Base-by-base conservation (phyloP, 768 basidiomycete genomes). In the Tricholoma hemisulphureum region DNA sequence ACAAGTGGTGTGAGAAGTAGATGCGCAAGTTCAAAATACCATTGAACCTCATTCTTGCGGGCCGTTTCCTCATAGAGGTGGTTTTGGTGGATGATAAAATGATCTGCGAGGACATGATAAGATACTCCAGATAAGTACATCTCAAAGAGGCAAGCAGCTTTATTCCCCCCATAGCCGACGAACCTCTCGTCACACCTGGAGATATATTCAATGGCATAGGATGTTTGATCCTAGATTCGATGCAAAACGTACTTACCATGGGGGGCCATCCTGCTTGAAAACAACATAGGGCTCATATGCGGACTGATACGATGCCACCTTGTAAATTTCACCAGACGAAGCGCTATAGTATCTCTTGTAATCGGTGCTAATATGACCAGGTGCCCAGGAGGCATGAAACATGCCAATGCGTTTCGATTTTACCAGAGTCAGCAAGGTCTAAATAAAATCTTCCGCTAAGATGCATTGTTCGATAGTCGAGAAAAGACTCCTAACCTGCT, bases 241-340 rank as follows among this genome's bases (percentile, higher is more conserved):
- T 28, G 26, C 18, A 49, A 20, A 11, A n/a, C n/a, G n/a, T n/a
- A 64, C 77, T 34, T 61, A 89, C 90, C 91, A 93, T 21, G 89
- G 88, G 4, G 88, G 81, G 2, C 83, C 83, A 61, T 89, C 80
- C 61, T 86, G 89, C 72, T 82, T 88, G 67, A 91, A 88, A 48
- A 95, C 84, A 41, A 93, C 80, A 65, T 95, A 95, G 14, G 93
- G 93, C 65, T 95, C 93, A 67, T 95, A 95, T 3, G 88, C 85
- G 32, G 91, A 79, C 59, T 93, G 89, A 70, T 94, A 95, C 52
- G 78, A 77, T 14, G 81, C 83, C 13, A 92, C 89, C 62, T 82
- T 82, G 74, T 95, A 95, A 2, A 92, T 78, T 57, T 84, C 82
- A 32, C 87, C 87, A 0, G 85, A 77, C 57, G 77, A 59, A 21